Evolutionary conservation across 495 filamentous ascomycete genomes (phyloP), one percentile per base, ranked within the genome.

Genomic region (Recurvomyces mirabilis): DNA sequence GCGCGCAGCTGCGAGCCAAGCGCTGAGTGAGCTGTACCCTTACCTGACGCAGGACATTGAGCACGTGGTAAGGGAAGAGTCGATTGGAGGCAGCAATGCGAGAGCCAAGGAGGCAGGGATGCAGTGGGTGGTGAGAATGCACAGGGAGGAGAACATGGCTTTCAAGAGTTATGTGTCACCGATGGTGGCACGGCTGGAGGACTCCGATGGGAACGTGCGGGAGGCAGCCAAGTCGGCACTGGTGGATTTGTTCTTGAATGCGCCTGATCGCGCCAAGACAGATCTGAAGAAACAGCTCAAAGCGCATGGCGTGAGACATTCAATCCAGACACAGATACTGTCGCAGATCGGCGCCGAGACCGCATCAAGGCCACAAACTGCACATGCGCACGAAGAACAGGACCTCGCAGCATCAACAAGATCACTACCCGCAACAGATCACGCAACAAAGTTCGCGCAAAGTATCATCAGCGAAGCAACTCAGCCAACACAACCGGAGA

Each of bases 221-320:
- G 85, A 94, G 47, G 70, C 74, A 24, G 84, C 89, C 21, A 93
- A 93, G 64, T 64, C 67, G 17, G 78, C 81, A 1, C 75, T 93
- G 30, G 79, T 94, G 30, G 82, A 88, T 45, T 69, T 96, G 17
- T 96, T 96, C 59, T 86, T 81, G 38, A 79, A 77, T 56, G 87
- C 87, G 1, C 81, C 84, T 14, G 79, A 82, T 34, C 71, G 76
- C 48, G 89, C 87, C 21, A 94, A 94, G 61, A 77, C 82, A 0
- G 87, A 95, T 58, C 64, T 96, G 19, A 87, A 89, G 65, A 81
- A 71, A 42, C 84, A 93, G 56, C 57, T 96, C 40, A 75, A 77
- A 56, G 75, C 72, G 44, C 78, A 80, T 54, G 80, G 83, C 52
- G 85, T 96, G 24, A 72, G 89, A 34, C 83, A 82, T 52, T 79